Evolutionary conservation across 768 basidiomycete genomes (phyloP).

Genomic region (Leccinum longicurvipes): DNA sequence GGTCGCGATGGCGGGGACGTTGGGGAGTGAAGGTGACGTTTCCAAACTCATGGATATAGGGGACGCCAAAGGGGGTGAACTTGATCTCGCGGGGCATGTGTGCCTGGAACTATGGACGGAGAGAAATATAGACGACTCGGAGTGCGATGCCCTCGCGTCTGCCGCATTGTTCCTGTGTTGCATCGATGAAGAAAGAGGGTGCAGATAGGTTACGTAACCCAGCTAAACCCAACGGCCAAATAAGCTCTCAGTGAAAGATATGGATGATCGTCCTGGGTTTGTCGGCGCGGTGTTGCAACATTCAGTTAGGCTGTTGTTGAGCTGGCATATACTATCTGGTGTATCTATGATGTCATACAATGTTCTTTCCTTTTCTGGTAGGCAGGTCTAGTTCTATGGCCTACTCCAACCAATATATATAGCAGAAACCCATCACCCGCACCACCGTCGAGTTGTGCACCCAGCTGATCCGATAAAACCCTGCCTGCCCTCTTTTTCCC

Average conservation of each 20-base stretch:
- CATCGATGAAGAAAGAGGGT: not conserved
- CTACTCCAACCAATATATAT: slow-evolving; percentile 25
- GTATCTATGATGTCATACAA: slow-evolving; percentile 26
- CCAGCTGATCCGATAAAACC: slow-evolving; percentile 9
- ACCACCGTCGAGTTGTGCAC: not conserved
- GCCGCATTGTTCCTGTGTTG: slow-evolving; percentile 4
- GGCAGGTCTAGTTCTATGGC: slow-evolving; percentile 5
- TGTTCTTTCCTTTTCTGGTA: slow-evolving; percentile 29
- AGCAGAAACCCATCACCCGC: not conserved
- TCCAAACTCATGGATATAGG: slow-evolving; percentile 29
- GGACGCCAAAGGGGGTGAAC: slow-evolving; percentile 30
- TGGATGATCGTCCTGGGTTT: not conserved
- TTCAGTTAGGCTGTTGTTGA: no score
- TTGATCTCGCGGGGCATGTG: slow-evolving; percentile 25
- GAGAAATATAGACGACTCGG: not conserved
- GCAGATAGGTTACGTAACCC: slow-evolving; percentile 7
- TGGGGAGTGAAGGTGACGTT: slow-evolving; percentile 22
- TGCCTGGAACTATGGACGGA: not conserved
- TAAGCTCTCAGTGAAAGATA: no score
- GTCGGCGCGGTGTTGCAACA: no score
- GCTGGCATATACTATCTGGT: not conserved
- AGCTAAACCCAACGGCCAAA: not conserved
- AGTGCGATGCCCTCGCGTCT: not conserved
- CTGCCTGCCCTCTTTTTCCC: not conserved
- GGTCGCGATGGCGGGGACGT: not conserved